Evolutionary conservation across 139 green algal genomes (phyloP).

Genomic region (Zygnema circumcarinatum): DNA sequence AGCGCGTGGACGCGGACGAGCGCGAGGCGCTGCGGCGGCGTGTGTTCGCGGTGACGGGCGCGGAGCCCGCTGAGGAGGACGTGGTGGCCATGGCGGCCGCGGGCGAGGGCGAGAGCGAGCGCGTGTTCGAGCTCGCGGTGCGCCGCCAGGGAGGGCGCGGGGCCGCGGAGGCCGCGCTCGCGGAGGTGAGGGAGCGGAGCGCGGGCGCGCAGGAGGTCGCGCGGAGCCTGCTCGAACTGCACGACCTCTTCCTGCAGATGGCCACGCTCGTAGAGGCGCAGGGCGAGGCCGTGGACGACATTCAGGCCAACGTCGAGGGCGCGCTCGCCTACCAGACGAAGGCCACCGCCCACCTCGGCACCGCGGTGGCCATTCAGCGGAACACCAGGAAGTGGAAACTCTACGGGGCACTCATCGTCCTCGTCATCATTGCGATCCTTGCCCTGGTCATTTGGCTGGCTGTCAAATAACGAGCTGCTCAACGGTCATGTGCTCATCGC

Average conservation of each 20-base stretch:
- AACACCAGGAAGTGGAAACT: slow-evolving; percentile 38
- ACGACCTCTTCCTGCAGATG: slow-evolving; percentile 93
- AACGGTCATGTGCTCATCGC: too few relatives aligned
- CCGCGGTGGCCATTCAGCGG: slow-evolving; percentile 19
- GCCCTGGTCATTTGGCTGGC: not conserved
- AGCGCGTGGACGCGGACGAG: slow-evolving; percentile 78
- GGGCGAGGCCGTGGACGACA: slow-evolving; percentile 90
- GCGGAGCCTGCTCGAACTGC: slow-evolving; percentile 77
- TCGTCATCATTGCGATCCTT: slow-evolving; percentile 14
- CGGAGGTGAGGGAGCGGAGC: slow-evolving; percentile 62
- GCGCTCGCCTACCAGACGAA: slow-evolving; percentile 13
- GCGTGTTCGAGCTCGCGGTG: not conserved
- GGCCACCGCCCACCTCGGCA: not conserved
- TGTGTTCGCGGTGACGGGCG: slow-evolving; percentile 27
- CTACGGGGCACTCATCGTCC: not conserved
- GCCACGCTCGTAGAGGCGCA: slow-evolving; percentile 89
- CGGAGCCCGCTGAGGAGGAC: not conserved
- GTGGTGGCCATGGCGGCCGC: slow-evolving; percentile 10
- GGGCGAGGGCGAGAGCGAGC: slow-evolving; percentile 30
- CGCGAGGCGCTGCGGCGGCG: slow-evolving; percentile 88
- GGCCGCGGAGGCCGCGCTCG: not conserved
- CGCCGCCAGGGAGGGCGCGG: not conserved
- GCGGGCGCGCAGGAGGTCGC: slow-evolving; percentile 70
- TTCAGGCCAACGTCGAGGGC: slow-evolving; percentile 79
- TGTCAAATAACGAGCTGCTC: too few relatives aligned